A percentile compares a stretch with the other conserved stretches of the same genome.
Evolutionary conservation across 78 protist genomes (phyloP).

Genomic region (Dictyostelium purpureum): DNA sequence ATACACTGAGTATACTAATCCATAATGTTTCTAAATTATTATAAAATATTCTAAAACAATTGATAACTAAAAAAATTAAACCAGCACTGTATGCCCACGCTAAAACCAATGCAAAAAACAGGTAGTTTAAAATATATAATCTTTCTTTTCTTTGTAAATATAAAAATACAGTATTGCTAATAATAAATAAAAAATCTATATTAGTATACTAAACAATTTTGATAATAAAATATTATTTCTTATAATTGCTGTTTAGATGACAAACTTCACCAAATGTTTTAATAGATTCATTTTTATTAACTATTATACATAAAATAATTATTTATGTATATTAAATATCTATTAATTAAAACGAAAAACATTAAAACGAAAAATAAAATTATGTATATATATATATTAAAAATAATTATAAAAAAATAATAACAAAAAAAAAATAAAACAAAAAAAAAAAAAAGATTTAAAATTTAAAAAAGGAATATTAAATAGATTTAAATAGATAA

Average conservation of each 20-base stretch:
- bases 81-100: constrained; percentile 1
- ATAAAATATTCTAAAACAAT: constrained; percentile 8
- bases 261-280: background rate
- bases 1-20: background rate
- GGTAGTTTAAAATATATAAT: background rate
- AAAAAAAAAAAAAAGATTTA: no score
- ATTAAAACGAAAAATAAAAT: no score
- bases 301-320: no score
- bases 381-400: no score
- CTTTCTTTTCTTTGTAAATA: constrained; percentile 28
- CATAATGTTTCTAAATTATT: constrained; percentile 10
- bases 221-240: background rate
- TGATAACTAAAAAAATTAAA: background rate
- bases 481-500: no score
- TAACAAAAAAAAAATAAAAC: no score
- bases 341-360: no score
- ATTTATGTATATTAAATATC: no score
- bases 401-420: no score
- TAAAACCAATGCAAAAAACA: constrained; percentile 8
- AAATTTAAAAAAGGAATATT: no score
- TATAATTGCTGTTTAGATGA: background rate
- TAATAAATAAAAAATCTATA: background rate
- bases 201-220: background rate
- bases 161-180: constrained; percentile 14
- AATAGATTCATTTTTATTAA: background rate